These are phyloP conservation scores for Moricandia moricandioides DNA, from an alignment of 345 rosid species.

Conservation along the genomic window DNA sequence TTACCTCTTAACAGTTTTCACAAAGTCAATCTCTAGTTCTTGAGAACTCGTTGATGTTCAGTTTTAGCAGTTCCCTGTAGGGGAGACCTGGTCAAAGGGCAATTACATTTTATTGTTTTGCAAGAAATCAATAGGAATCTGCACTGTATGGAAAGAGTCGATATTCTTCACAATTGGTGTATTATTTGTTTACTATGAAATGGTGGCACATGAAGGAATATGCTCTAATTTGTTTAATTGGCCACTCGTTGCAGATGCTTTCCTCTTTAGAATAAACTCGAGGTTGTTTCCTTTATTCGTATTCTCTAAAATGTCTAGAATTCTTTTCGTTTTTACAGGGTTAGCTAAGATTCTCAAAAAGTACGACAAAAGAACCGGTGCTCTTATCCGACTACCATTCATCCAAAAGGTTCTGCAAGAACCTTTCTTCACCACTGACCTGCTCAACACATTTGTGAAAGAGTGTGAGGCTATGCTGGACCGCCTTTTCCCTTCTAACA, in stretches of 20 bases:
- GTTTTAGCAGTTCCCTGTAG: not conserved
- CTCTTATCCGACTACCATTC: slow-evolving; percentile 69
- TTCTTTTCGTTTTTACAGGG: slow-evolving; percentile 45
- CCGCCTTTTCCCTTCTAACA: slow-evolving; percentile 39
- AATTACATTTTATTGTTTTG: too few species aligned
- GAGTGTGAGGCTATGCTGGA: slow-evolving; percentile 71
- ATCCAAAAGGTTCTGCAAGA: slow-evolving; percentile 67
- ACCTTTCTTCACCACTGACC: slow-evolving; percentile 73
- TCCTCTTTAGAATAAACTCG: not conserved
- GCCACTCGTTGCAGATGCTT: slow-evolving; percentile 8
- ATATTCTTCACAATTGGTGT: slow-evolving; percentile 20
- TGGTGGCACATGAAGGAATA: slow-evolving; percentile 24
- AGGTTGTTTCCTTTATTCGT: slow-evolving; percentile 24
- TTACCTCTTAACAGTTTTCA: not conserved
- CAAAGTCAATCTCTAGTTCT: not conserved
- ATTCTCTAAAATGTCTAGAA: slow-evolving; percentile 11
- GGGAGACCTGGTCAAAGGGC: not conserved
- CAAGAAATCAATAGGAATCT: too few species aligned
- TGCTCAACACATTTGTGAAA: slow-evolving; percentile 70
- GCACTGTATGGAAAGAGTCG: slow-evolving; percentile 1
- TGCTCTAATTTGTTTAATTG: slow-evolving; percentile 22
- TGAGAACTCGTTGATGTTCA: not conserved
- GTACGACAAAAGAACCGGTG: slow-evolving; percentile 78
- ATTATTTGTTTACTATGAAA: not conserved
- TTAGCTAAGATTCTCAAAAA: slow-evolving; percentile 79